These are phyloP conservation scores for Trypanosoma scelopori DNA, from an alignment of 208 protist genomes.

Conservation along the genomic window DNA sequence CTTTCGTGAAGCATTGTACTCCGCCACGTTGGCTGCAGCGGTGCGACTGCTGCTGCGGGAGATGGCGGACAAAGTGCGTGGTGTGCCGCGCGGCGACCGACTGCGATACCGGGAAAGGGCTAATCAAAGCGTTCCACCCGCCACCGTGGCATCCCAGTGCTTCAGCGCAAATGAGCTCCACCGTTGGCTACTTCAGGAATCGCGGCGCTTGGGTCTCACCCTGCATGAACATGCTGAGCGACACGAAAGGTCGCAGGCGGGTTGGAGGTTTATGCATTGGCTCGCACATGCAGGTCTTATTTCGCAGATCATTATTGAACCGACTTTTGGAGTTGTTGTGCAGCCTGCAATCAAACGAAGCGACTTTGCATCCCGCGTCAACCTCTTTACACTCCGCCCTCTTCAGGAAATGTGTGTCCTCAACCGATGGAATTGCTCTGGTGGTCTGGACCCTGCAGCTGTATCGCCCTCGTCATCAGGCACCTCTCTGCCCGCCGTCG, in stretches of 20 bases:
- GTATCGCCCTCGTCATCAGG: neutral
- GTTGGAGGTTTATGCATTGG: constrained; percentile 34
- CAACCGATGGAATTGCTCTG: constrained; percentile 2
- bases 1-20: constrained; percentile 21
- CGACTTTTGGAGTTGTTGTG: constrained; percentile 24
- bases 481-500: neutral
- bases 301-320: constrained; percentile 28
- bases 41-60: constrained; percentile 13
- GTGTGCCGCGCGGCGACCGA: constrained; percentile 26
- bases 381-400: constrained; percentile 28
- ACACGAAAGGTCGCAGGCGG: constrained; percentile 19
- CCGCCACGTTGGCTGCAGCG: constrained; percentile 12
- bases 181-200: constrained; percentile 26
- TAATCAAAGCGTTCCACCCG: constrained; percentile 20
- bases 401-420: constrained; percentile 23
- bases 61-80: constrained; percentile 22
- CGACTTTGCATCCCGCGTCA: constrained; percentile 14
- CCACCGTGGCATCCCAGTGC: constrained; percentile 16
- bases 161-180: constrained; percentile 29
- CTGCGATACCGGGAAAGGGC: constrained; percentile 28
- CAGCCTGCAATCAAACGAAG: constrained; percentile 19
- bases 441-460: neutral
- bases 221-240: constrained; percentile 27
- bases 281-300: constrained; percentile 32
- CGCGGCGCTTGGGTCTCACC: constrained; percentile 26